These are phyloP conservation scores for Leccinellum albellum DNA, from an alignment of 768 basidiomycete genomes.

Conservation along the genomic window DNA sequence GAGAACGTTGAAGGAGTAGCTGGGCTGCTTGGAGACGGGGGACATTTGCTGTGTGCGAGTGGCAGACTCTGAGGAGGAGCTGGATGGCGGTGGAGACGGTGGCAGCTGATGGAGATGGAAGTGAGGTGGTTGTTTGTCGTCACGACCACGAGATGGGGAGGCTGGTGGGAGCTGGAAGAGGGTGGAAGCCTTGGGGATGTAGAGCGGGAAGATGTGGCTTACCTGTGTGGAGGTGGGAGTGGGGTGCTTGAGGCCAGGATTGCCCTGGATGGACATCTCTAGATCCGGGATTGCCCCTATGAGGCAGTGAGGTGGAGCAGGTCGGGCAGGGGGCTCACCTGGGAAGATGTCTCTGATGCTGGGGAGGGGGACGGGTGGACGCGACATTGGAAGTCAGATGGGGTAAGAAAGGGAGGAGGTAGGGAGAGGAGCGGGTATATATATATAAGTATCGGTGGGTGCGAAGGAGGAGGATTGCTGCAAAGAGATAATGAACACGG, in stretches of 20 bases:
- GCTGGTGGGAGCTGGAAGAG: constrained; percentile 1
- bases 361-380: constrained; percentile 36
- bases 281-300: constrained; percentile 7
- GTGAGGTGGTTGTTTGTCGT: not conserved
- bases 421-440: constrained; percentile 7
- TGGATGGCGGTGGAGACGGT: constrained; percentile 25
- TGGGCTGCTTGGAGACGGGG: constrained; percentile 11
- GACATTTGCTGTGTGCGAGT: constrained; percentile 15
- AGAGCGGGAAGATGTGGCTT: constrained; percentile 3
- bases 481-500: constrained; percentile 14
- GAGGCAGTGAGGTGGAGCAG: not conserved
- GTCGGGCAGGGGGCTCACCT: constrained; percentile 29
- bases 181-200: not conserved
- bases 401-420: not conserved
- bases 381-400: constrained; percentile 16
- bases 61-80: constrained; percentile 29
- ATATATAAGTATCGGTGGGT: constrained; percentile 7
- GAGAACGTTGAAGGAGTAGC: constrained; percentile 43
- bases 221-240: constrained; percentile 4
- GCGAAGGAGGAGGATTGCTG: constrained; percentile 5
- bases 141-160: not conserved
- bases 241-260: constrained; percentile 1
- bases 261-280: constrained; percentile 23
- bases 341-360: constrained; percentile 57
- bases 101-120: constrained; percentile 10